These are phyloP conservation scores for Sphaerulina vaccinii DNA, from an alignment of 2,329 filamentous ascomycete genomes.

Conservation along the genomic window DNA sequence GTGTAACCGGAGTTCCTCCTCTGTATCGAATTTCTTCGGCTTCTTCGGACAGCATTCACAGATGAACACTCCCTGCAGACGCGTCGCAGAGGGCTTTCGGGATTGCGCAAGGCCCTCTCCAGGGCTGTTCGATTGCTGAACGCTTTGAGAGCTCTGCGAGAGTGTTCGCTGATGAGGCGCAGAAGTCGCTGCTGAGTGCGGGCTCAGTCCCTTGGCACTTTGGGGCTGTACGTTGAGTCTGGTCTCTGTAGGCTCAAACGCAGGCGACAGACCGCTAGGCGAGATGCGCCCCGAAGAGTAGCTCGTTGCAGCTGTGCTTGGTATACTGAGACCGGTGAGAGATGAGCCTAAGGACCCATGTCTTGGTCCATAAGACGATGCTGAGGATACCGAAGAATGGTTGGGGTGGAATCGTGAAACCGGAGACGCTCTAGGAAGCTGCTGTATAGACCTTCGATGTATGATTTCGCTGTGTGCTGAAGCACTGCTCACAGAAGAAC, in stretches of 20 bases:
- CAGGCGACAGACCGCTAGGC: slow-evolving; percentile 58
- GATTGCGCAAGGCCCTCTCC: slow-evolving; percentile 45
- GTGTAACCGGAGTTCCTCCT: slow-evolving; percentile 77
- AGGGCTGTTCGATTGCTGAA: slow-evolving; percentile 45
- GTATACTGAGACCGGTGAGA: slow-evolving; percentile 55
- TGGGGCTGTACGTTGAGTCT: slow-evolving; percentile 56
- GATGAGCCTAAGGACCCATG: slow-evolving; percentile 64
- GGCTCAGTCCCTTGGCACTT: slow-evolving; percentile 47
- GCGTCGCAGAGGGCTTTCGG: slow-evolving; percentile 51
- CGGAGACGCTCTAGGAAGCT: slow-evolving; percentile 56
- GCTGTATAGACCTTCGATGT: slow-evolving; percentile 56
- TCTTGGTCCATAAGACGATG: slow-evolving; percentile 60
- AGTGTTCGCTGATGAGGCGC: slow-evolving; percentile 40
- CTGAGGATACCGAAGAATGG: slow-evolving; percentile 64
- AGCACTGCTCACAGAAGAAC: slow-evolving; percentile 46
- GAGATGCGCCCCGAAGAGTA: slow-evolving; percentile 62
- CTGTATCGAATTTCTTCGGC: slow-evolving; percentile 87
- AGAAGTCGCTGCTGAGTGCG: slow-evolving; percentile 41
- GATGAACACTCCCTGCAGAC: slow-evolving; percentile 62
- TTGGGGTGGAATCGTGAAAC: slow-evolving; percentile 55
- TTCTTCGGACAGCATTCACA: slow-evolving; percentile 98
- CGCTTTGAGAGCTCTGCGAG: slow-evolving; percentile 42
- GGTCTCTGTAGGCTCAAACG: slow-evolving; percentile 52
- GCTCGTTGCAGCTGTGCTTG: slow-evolving; percentile 63
- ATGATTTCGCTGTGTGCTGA: slow-evolving; percentile 49